Base-by-base conservation (phyloP, 352 stramenopile species). In the Phytophthora parvispora region DNA sequence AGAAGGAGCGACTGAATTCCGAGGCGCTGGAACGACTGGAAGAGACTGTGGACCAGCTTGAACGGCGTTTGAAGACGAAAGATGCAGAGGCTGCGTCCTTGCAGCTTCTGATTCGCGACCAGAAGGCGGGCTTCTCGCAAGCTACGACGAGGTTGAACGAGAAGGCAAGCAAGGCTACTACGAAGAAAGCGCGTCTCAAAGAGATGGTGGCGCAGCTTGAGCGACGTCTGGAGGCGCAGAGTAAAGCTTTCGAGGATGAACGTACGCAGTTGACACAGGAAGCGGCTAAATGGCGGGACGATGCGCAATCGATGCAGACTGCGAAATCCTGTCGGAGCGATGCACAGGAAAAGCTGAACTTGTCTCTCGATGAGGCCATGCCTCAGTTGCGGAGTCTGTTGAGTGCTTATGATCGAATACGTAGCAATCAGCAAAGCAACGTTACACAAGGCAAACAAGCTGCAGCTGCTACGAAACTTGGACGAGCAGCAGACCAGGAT, bases 341-440 rank as follows among this genome's bases (percentile, higher is more conserved):
- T 12, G 32, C 36, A 7, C 22, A 66, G 9, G 24, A 24, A 16
- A 40, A 66, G 13, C 36, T 71, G 16, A 55, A 15, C 6, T 48
- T 18, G 16, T 66, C 55, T 6, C 64, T 67, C 18, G 57, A 66
- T 27, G 24, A 16, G 10, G 31, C 50, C 4, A 50, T 72, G 13
- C 64, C 56, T 10, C 49, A 72, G 13, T 16, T 72, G 16, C 48
- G 57, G 16, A 67, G 31, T 25, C n/a, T 67, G 13, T 32, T 72
- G 48, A 61, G n/a, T 61, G 29, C 50, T 0, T 72, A 66, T 31
- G 64, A 72, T 8, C 64, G 58, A 51, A 20, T 60, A 2, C 36
- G 25, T 24, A 25, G 28, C n/a, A 32, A 45, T 15, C 47, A 66
- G 6, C 57, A 66, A 60, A 36, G 58, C 29, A 51, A 24, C 2